phyloP scores from a whole-genome alignment of 2,329 filamentous ascomycete genomes.

The Trichothecium roseum region DNA sequence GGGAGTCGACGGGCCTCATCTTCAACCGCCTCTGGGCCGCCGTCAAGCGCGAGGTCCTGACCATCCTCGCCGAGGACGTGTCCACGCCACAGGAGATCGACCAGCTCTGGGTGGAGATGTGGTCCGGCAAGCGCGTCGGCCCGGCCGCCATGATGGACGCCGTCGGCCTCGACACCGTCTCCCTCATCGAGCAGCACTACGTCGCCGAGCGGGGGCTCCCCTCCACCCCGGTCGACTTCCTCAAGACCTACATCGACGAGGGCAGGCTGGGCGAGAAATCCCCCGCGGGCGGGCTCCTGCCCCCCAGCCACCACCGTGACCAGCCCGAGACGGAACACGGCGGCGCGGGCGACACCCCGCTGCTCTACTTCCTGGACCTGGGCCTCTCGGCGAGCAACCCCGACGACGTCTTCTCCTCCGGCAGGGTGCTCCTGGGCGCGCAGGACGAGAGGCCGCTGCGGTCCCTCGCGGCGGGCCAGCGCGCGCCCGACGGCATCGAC shows the following conservation, averaged over 20 bases:
- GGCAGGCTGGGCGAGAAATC: slow-evolving; percentile 36
- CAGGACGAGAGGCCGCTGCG: slow-evolving; percentile 3
- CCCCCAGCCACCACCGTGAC: no score
- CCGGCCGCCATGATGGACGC: slow-evolving; percentile 28
- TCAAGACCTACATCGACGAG: slow-evolving; percentile 32
- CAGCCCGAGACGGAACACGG: no score
- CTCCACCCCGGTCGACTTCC: no score
- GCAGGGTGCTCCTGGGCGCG: slow-evolving; percentile 9
- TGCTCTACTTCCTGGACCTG: slow-evolving; percentile 17
- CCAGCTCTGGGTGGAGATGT: slow-evolving; percentile 31
- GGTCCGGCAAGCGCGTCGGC: slow-evolving; percentile 7
- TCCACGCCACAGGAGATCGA: slow-evolving; percentile 38
- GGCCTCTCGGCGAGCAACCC: slow-evolving; percentile 10
- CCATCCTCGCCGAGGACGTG: slow-evolving; percentile 38
- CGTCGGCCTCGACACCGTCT: slow-evolving; percentile 42
- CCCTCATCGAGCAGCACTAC: slow-evolving; percentile 43
- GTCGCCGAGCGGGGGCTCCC: slow-evolving; percentile 34
- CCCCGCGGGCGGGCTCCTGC: slow-evolving; percentile 26
- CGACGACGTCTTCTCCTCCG: slow-evolving; percentile 3
- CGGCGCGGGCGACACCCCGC: no score
- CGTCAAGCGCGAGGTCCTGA: slow-evolving; percentile 39
- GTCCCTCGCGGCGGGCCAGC: slow-evolving; percentile 13
- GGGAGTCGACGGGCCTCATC: slow-evolving; percentile 42
- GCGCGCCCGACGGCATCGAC: slow-evolving; percentile 36
- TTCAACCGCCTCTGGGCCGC: slow-evolving; percentile 48